phyloP scores from a whole-genome alignment of 257 asterid species.

The Nicotiana attenuata region DNA sequence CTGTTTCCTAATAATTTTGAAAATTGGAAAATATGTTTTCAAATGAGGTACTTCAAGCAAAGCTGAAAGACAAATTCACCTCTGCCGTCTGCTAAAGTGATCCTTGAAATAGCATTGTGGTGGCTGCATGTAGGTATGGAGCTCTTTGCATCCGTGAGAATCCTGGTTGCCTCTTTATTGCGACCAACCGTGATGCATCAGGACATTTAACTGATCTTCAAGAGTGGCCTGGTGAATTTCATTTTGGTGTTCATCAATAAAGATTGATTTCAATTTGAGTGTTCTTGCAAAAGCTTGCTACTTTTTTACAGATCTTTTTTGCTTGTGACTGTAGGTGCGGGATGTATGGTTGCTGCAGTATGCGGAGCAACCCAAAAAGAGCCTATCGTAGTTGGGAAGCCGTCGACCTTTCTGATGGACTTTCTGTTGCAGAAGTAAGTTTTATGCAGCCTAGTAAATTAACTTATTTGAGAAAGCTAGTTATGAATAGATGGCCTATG shows the following conservation, averaged over 20 bases:
- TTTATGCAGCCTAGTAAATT: constrained; percentile 5
- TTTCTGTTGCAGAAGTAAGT: constrained; percentile 60
- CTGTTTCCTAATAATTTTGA: background rate
- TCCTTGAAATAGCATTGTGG: background rate
- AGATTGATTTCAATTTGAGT: background rate
- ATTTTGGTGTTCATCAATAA: background rate
- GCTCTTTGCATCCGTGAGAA: constrained; percentile 93
- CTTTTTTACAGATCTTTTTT: background rate
- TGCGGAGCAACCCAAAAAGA: constrained; percentile 81
- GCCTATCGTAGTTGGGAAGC: constrained; percentile 88
- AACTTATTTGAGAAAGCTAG: background rate
- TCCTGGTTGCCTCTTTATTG: constrained; percentile 92
- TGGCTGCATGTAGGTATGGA: constrained; percentile 56
- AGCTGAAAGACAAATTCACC: background rate
- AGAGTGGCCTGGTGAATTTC: constrained; percentile 77
- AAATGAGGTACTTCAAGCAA: background rate
- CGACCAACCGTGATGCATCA: constrained; percentile 83
- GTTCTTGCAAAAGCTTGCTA: background rate
- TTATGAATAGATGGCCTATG: background rate
- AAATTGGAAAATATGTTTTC: background rate
- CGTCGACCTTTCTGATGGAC: constrained; percentile 90
- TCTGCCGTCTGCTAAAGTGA: background rate
- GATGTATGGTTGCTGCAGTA: constrained; percentile 94
- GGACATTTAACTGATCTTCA: constrained; percentile 82
- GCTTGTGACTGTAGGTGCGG: constrained; percentile 63